Conservation (phyloP, 768 basidiomycete genomes). For the Kwoniella europaea region DNA sequence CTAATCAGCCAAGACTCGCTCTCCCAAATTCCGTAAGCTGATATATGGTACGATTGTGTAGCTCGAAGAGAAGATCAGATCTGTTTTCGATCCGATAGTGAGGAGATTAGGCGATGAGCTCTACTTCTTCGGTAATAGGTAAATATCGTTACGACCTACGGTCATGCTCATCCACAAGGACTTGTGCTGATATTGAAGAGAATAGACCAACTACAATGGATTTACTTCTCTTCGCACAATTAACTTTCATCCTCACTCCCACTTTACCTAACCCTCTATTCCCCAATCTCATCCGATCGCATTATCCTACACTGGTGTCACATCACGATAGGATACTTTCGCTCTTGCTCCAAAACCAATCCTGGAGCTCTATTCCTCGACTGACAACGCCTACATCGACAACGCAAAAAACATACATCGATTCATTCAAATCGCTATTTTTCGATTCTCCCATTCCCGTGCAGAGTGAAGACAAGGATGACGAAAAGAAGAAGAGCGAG, state of each 20-base stretch:
- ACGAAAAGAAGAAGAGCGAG: slow-evolving; percentile 25
- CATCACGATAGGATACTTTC: slow-evolving; percentile 35
- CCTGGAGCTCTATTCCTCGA: slow-evolving; percentile 11
- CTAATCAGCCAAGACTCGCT: no score
- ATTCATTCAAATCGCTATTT: slow-evolving; percentile 7
- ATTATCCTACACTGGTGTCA: slow-evolving; percentile 33
- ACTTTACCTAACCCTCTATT: slow-evolving; percentile 40
- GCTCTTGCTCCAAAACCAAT: slow-evolving; percentile 27
- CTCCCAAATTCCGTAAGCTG: no score
- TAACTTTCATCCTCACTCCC: slow-evolving; percentile 39
- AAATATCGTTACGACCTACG: slow-evolving; percentile 1
- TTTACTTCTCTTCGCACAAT: slow-evolving; percentile 36
- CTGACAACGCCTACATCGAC: neutral
- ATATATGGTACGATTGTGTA: neutral
- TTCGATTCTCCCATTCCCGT: neutral
- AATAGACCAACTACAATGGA: slow-evolving; percentile 41
- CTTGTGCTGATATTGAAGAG: neutral
- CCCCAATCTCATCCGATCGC: slow-evolving; percentile 26
- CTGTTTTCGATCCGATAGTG: slow-evolving; percentile 37
- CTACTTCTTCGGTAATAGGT: slow-evolving; percentile 44
- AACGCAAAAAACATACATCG: neutral
- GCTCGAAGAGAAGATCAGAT: slow-evolving; percentile 33
- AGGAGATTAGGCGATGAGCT: slow-evolving; percentile 29
- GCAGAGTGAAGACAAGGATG: neutral
- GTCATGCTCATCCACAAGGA: neutral